Base-by-base conservation (phyloP, 2,329 filamentous ascomycete genomes). In the Myriosclerotinia duriaeana region DNA sequence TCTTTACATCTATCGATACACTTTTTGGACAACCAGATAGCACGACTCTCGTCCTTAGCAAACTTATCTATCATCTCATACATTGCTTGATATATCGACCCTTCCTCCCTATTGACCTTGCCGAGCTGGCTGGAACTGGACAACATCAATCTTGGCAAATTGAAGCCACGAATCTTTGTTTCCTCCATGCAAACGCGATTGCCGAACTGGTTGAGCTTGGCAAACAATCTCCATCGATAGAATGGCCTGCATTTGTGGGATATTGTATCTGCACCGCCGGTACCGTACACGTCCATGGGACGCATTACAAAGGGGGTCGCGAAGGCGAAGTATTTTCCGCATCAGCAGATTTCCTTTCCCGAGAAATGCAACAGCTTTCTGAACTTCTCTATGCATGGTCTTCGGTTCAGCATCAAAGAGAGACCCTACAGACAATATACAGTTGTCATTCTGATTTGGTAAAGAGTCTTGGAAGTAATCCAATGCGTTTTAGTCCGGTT, bases 61-160 rank as follows among this genome's bases (percentile, higher is more conserved):
- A 95, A 77, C 83, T 95, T 53, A 87, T 96, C 40, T 96, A 95
- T 73, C 92, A 96, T 74, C 82, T 95, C 17, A 89, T 95, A 54
- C 91, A 96, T 78, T 96, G 92, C 74, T 82, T 96, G 60, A 89
- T 96, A 53, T 96, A 96, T 75, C 86, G 92, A 20, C 92, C 92
- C 0, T 96, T 96, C 77, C 81, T 96, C 7, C 92, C 92, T 0
- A 90, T 96, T 69, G 90, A 96, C 76, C 81, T 96, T 4, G 86
- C 89, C 34, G 92, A 96, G 76, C 84, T 96, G 8, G 86, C 90
- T 15, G 90, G 90, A 17, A 89, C 86, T 0, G 90, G 90, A 1
- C 92, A 96, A 73, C 91, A 96, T 71, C 92, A 96, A 75, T 93
- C 91, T 38, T 96, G 92, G 92, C 92, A 96, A 75, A 94, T 96